Evolutionary conservation across 495 filamentous ascomycete genomes (phyloP).

Genomic region (Xylaria scruposa): DNA sequence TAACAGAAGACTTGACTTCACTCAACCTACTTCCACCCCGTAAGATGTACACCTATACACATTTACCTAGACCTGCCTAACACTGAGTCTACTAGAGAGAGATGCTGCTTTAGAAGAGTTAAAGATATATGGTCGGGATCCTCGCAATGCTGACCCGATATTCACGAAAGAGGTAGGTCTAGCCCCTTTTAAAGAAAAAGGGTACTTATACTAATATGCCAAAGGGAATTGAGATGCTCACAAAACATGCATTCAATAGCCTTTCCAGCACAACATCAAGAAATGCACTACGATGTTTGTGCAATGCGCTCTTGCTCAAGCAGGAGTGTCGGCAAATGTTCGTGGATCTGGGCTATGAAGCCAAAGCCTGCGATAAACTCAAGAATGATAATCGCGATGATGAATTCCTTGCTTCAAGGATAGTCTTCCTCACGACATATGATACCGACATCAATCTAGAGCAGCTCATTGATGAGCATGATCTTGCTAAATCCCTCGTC

Average conservation of each 20-base stretch:
- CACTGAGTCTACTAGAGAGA: slow-evolving; percentile 58
- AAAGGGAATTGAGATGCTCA: slow-evolving; percentile 79
- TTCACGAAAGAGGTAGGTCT: slow-evolving; percentile 74
- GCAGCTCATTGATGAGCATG: slow-evolving; percentile 70
- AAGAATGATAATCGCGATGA: slow-evolving; percentile 82
- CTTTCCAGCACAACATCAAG: slow-evolving; percentile 65
- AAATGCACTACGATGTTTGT: slow-evolving; percentile 83
- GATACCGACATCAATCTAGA: slow-evolving; percentile 73
- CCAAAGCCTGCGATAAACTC: slow-evolving; percentile 72
- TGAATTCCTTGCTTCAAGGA: slow-evolving; percentile 83
- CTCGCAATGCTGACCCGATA: slow-evolving; percentile 75
- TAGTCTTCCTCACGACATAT: slow-evolving; percentile 89
- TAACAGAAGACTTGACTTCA: slow-evolving; percentile 64
- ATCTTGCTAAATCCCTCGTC: slow-evolving; percentile 70
- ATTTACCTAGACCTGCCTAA: slow-evolving; percentile 20
- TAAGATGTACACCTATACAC: slow-evolving; percentile 45
- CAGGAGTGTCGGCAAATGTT: slow-evolving; percentile 76
- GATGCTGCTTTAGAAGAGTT: slow-evolving; percentile 70
- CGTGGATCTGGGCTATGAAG: slow-evolving; percentile 76
- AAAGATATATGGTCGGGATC: slow-evolving; percentile 78
- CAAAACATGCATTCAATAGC: slow-evolving; percentile 73
- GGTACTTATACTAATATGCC: slow-evolving; percentile 22
- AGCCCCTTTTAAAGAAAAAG: neutral
- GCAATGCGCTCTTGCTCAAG: slow-evolving; percentile 82
- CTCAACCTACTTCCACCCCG: slow-evolving; percentile 61